phyloP scores from a whole-genome alignment of 2,329 filamentous ascomycete genomes.

The Aciculosporium take region DNA sequence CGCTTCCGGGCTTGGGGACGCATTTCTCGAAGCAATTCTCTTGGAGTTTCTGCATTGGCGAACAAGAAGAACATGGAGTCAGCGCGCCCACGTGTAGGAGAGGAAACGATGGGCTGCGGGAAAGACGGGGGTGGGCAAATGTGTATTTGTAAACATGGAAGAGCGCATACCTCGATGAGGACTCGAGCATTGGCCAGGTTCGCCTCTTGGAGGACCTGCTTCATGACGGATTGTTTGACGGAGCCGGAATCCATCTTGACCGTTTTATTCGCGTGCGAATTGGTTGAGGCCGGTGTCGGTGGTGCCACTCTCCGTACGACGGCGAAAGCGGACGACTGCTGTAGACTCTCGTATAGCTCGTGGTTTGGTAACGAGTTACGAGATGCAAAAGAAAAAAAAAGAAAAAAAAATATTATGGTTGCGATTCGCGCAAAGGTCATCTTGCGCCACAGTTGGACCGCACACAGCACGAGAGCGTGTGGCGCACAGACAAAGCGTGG shows the following conservation, averaged over 20 bases:
- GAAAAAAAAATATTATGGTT: constrained; percentile 8
- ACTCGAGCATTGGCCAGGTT: constrained; percentile 54
- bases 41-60: constrained; percentile 52
- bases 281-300: background rate
- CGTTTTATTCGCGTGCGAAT: background rate
- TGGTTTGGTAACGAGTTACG: background rate
- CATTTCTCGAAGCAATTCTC: constrained; percentile 70
- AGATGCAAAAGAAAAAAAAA: background rate
- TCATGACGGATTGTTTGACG: constrained; percentile 48
- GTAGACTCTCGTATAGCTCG: background rate
- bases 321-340: background rate
- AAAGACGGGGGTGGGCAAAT: background rate
- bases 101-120: background rate
- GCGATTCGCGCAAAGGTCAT: constrained; percentile 11
- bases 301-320: too few relatives aligned
- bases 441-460: background rate
- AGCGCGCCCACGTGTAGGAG: constrained; percentile 1
- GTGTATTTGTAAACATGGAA: background rate
- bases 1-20: constrained; percentile 52
- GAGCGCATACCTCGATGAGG: constrained; percentile 48
- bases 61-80: constrained; percentile 4
- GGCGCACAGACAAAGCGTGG: constrained; percentile 1
- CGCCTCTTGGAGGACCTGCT: constrained; percentile 49
- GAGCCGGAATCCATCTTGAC: constrained; percentile 41
- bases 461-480: background rate